Percentiles rank a stretch among this genome's conserved stretches.
These are phyloP conservation scores for Verticillium longisporum DNA, from an alignment of 2,329 filamentous ascomycete genomes.

Conservation along the genomic window DNA sequence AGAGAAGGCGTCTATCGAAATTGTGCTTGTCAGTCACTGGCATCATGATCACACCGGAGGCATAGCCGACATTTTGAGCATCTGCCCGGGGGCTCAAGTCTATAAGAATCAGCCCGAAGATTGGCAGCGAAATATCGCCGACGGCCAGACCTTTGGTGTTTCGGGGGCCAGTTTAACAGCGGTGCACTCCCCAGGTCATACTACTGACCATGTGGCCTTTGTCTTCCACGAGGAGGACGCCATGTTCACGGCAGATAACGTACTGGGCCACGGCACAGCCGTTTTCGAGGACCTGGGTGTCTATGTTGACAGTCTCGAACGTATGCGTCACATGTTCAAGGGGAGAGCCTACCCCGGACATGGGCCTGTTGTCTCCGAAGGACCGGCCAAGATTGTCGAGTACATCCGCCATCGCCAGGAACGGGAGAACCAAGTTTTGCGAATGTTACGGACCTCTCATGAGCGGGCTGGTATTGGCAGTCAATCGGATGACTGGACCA, in stretches of 20 bases:
- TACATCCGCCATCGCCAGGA: slow-evolving; percentile 78
- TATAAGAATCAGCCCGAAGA: slow-evolving; percentile 58
- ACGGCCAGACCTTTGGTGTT: slow-evolving; percentile 47
- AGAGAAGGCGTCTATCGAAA: slow-evolving; percentile 63
- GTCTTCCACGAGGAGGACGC: slow-evolving; percentile 71
- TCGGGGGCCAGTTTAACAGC: slow-evolving; percentile 63
- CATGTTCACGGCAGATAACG: slow-evolving; percentile 85
- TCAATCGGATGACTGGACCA: slow-evolving; percentile 47
- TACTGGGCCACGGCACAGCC: slow-evolving; percentile 78
- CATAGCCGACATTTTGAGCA: slow-evolving; percentile 57
- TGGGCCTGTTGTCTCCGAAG: slow-evolving; percentile 70
- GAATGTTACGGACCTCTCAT: slow-evolving; percentile 41
- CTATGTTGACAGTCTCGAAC: slow-evolving; percentile 63
- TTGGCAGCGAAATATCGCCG: slow-evolving; percentile 37
- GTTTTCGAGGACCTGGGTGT: slow-evolving; percentile 71
- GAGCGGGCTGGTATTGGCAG: not conserved
- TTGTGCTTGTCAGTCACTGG: slow-evolving; percentile 82
- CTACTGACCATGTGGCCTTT: slow-evolving; percentile 75
- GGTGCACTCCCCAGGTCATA: slow-evolving; percentile 60
- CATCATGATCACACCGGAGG: slow-evolving; percentile 82
- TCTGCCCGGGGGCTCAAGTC: slow-evolving; percentile 57
- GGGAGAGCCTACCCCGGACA: slow-evolving; percentile 83
- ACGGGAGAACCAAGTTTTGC: slow-evolving; percentile 72
- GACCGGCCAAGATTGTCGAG: slow-evolving; percentile 64
- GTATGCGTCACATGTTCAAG: slow-evolving; percentile 59